phyloP scores from a whole-genome alignment of 495 filamentous ascomycete genomes.

The Lasiosphaeris hirsuta region DNA sequence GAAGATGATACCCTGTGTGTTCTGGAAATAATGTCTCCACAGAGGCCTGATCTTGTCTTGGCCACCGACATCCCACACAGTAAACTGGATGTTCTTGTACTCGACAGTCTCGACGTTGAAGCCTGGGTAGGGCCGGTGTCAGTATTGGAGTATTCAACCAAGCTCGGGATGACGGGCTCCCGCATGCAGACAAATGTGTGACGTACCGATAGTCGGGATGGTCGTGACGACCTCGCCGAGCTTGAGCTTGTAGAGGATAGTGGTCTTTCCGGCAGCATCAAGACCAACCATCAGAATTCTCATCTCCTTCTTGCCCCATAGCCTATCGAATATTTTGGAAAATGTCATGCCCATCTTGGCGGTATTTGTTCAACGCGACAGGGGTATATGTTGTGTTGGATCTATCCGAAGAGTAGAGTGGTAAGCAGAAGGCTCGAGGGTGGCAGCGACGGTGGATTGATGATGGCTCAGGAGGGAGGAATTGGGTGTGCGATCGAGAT shows the following conservation, averaged over 20 bases:
- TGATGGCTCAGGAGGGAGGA: slow-evolving; percentile 2
- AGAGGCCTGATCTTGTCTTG: slow-evolving; percentile 99
- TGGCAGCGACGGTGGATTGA: not conserved
- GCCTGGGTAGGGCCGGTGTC: slow-evolving; percentile 51
- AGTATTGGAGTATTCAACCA: slow-evolving; percentile 17
- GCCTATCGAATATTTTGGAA: slow-evolving; percentile 63
- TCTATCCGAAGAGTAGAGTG: slow-evolving; percentile 10
- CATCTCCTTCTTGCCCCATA: slow-evolving; percentile 99
- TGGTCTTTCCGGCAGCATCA: slow-evolving; percentile 99
- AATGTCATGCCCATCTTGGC: slow-evolving; percentile 33
- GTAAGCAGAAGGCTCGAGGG: slow-evolving; percentile 12
- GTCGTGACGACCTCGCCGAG: slow-evolving; percentile 99
- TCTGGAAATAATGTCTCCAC: slow-evolving; percentile 99
- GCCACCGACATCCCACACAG: slow-evolving; percentile 99
- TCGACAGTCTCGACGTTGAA: slow-evolving; percentile 99
- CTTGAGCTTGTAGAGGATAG: slow-evolving; percentile 99
- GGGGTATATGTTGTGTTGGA: slow-evolving; percentile 6
- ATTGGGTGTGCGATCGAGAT: slow-evolving; percentile 11
- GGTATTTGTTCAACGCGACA: slow-evolving; percentile 19
- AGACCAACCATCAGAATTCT: slow-evolving; percentile 99
- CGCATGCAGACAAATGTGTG: slow-evolving; percentile 8
- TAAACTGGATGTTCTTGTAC: slow-evolving; percentile 99
- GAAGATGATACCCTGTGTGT: slow-evolving; percentile 99
- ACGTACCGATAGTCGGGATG: slow-evolving; percentile 98
- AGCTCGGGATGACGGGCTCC: not conserved